These are phyloP conservation scores for Neostapfia colusana DNA, from an alignment of 176 grass and related monocot genomes.

Conservation along the genomic window DNA sequence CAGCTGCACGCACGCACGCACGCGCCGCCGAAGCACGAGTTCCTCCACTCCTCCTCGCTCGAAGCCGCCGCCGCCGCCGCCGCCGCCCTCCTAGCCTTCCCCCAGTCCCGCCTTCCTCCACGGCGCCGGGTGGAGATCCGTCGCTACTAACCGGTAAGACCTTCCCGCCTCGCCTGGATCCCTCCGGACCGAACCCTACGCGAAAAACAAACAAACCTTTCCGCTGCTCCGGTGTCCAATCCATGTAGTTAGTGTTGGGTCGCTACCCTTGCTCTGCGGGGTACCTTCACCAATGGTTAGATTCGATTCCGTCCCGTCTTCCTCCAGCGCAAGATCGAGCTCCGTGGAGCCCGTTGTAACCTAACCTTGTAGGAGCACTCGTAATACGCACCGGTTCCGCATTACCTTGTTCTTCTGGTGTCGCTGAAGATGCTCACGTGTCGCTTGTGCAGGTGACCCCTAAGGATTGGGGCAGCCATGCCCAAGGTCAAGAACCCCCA, in stretches of 20 bases:
- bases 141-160: constrained; percentile 2
- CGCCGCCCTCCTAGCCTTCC: background rate
- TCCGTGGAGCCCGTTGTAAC: background rate
- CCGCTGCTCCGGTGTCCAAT: background rate
- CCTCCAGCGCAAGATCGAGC: background rate
- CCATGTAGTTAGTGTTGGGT: background rate
- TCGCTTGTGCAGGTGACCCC: constrained; percentile 34
- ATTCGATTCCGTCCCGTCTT: background rate
- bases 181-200: background rate
- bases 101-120: background rate
- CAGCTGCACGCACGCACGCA: background rate
- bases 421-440: constrained; percentile 17
- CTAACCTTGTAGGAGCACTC: background rate
- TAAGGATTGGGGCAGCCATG: constrained; percentile 40
- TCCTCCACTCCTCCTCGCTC: background rate
- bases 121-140: background rate
- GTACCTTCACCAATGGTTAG: background rate
- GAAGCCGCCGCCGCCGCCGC: background rate
- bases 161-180: background rate
- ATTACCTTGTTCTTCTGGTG: background rate
- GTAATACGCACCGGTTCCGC: background rate
- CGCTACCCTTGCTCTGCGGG: background rate
- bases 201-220: background rate
- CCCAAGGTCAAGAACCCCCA: constrained; percentile 52
- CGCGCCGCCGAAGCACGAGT: constrained; percentile 9